Evolutionary conservation across 2,329 filamentous ascomycete genomes (phyloP).

Genomic region (Sclerotinia subarctica): DNA sequence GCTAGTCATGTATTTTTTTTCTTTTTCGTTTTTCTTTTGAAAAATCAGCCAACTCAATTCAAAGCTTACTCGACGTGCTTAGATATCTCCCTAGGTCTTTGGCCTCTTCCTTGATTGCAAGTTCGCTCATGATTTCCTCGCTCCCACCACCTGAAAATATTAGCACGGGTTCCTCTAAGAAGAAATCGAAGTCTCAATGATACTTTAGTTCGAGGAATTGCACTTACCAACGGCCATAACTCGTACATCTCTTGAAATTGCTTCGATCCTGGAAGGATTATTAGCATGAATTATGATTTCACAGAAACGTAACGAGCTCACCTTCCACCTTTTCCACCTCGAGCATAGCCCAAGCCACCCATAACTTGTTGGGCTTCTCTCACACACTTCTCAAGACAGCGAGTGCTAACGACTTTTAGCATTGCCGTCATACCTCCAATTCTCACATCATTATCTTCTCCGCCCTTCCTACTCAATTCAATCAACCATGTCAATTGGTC

Average conservation of each 20-base stretch:
- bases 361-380: slow-evolving; percentile 55
- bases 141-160: slow-evolving; percentile 35
- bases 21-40: too few relatives aligned
- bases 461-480: slow-evolving; percentile 29
- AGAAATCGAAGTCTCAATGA: background rate
- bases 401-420: slow-evolving; percentile 51
- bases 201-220: background rate
- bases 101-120: slow-evolving; percentile 36
- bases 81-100: slow-evolving; percentile 35
- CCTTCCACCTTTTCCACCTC: slow-evolving; percentile 46
- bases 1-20: background rate
- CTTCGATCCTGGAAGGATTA: slow-evolving; percentile 44
- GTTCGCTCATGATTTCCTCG: slow-evolving; percentile 38
- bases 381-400: slow-evolving; percentile 51
- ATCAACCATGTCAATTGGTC: slow-evolving; percentile 54
- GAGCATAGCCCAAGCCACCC: slow-evolving; percentile 52
- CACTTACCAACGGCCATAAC: slow-evolving; percentile 43
- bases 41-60: background rate
- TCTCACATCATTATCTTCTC: slow-evolving; percentile 39
- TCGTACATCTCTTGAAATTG: slow-evolving; percentile 51
- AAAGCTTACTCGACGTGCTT: slow-evolving; percentile 28
- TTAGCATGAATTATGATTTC: slow-evolving; percentile 9
- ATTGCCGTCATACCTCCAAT: slow-evolving; percentile 52
- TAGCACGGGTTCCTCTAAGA: slow-evolving; percentile 5
- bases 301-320: slow-evolving; percentile 14